Conservation (phyloP, 148 eudicot genomes). For the Chenopodium berlandieri region DNA sequence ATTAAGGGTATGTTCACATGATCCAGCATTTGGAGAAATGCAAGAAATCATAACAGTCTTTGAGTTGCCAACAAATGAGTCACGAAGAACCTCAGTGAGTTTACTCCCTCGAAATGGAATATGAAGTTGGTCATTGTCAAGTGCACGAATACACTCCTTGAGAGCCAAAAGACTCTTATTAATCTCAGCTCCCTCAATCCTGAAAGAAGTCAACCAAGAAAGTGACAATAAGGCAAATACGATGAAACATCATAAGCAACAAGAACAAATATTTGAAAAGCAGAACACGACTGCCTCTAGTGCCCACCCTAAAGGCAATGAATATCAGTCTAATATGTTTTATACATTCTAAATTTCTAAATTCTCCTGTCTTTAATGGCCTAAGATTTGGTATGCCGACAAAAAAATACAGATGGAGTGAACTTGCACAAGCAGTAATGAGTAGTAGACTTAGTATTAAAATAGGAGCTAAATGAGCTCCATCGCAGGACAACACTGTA, state of each 20-base stretch:
- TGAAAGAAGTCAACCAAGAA: slow-evolving; percentile 31
- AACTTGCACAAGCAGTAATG: neutral
- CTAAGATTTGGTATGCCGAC: too few relatives aligned
- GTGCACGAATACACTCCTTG: slow-evolving; percentile 99
- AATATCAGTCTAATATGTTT: too few relatives aligned
- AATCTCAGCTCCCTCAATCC: slow-evolving; percentile 99
- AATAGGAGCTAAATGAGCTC: too few relatives aligned
- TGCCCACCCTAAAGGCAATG: neutral
- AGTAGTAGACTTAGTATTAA: neutral
- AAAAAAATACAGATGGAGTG: too few relatives aligned
- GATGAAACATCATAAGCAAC: neutral
- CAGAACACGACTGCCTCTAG: neutral
- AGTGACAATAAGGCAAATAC: neutral
- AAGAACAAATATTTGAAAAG: neutral
- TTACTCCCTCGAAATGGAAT: slow-evolving; percentile 99
- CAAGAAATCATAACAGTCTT: slow-evolving; percentile 99
- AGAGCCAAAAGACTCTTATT: slow-evolving; percentile 97
- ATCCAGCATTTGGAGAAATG: slow-evolving; percentile 92
- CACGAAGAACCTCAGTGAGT: slow-evolving; percentile 99
- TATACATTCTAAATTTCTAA: too few relatives aligned
- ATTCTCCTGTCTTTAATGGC: too few relatives aligned
- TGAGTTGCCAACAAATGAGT: slow-evolving; percentile 98
- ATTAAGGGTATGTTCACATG: slow-evolving; percentile 97
- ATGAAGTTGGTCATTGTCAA: slow-evolving; percentile 95
- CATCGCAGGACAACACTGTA: neutral